Evolutionary conservation across 2,329 filamentous ascomycete species (phyloP).

Genomic region (Drechslerella coelobrocha): DNA sequence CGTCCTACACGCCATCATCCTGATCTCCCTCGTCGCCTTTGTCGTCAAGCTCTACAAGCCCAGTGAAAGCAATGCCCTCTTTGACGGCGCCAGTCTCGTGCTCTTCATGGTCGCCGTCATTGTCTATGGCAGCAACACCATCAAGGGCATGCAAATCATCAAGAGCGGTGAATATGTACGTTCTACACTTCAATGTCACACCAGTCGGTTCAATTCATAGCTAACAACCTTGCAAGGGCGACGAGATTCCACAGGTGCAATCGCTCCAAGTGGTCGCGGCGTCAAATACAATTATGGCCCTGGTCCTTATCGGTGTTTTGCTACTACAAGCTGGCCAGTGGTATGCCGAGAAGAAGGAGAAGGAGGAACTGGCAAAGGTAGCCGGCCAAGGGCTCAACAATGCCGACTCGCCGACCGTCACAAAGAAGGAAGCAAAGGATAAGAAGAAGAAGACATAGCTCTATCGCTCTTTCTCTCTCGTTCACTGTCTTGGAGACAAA

Average conservation of each 20-base stretch:
- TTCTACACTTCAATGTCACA: background rate
- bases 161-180: conserved; percentile 65
- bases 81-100: conserved; percentile 76
- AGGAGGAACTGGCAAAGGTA: conserved; percentile 75
- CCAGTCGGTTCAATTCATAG: conserved; percentile 11
- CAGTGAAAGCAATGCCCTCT: conserved; percentile 91
- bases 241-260: conserved; percentile 78
- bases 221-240: conserved; percentile 52
- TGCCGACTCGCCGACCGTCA: conserved; percentile 54
- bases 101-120: conserved; percentile 85
- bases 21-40: conserved; percentile 84
- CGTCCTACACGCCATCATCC: conserved; percentile 91
- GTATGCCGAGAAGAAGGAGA: conserved; percentile 96
- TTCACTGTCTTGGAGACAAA: too few species aligned
- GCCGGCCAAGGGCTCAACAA: conserved; percentile 61
- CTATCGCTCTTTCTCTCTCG: too few species aligned
- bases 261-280: conserved; percentile 88
- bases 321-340: conserved; percentile 96
- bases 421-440: conserved; percentile 61
- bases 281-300: conserved; percentile 92
- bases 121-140: conserved; percentile 94
- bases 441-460: conserved; percentile 56
- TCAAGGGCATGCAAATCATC: conserved; percentile 88
- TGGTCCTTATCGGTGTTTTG: conserved; percentile 88
- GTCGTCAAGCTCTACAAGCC: conserved; percentile 94